phyloP scores from a whole-genome alignment of 2,329 filamentous ascomycete genomes.

The Verticillium nubilum region DNA sequence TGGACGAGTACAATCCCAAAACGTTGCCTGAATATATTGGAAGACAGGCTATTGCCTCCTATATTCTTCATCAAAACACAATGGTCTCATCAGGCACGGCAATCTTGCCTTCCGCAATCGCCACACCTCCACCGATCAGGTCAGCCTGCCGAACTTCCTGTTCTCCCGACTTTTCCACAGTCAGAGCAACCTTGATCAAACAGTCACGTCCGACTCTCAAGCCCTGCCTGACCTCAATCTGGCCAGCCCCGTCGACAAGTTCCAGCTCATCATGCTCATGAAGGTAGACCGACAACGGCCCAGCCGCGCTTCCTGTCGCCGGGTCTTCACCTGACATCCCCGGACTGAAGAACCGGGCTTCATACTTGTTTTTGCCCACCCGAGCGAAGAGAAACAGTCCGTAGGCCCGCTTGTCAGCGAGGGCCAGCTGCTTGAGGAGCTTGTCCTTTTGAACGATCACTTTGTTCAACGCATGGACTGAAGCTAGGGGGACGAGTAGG shows the following conservation, averaged over 20 bases:
- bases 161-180: background rate
- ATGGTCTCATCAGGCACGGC: background rate
- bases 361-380: conserved; percentile 1
- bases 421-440: conserved; percentile 8
- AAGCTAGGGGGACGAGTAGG: conserved; percentile 11
- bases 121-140: background rate
- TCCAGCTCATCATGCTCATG: conserved; percentile 3
- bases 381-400: conserved; percentile 11
- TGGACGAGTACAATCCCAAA: too few species aligned
- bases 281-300: conserved; percentile 12
- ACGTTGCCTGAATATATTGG: too few species aligned
- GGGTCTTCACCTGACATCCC: conserved; percentile 16
- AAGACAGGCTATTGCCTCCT: too few species aligned
- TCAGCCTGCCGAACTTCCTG: background rate
- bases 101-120: background rate
- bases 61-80: background rate
- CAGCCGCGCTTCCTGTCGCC: conserved; percentile 16
- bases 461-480: conserved; percentile 6
- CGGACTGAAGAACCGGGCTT: conserved; percentile 16
- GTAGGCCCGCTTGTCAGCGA: conserved; percentile 10
- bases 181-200: conserved; percentile 1
- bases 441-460: conserved; percentile 7
- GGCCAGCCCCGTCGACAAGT: background rate
- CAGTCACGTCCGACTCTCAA: background rate
- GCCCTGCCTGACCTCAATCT: background rate